Evolutionary conservation across 495 filamentous ascomycete species (phyloP).

Genomic region (Glutinoglossum americanum): DNA sequence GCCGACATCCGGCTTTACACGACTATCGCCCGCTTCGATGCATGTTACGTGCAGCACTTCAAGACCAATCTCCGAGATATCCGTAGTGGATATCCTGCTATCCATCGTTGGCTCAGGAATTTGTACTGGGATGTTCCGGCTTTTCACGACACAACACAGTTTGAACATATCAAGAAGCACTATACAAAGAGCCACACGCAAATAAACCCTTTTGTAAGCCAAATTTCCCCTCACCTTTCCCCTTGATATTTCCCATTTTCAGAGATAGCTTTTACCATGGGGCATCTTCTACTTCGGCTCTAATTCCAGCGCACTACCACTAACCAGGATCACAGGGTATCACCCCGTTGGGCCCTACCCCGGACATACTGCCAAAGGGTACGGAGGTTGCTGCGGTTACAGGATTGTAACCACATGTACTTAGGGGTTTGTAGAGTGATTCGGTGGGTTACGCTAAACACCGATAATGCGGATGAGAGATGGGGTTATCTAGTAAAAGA

Average conservation of each 20-base stretch:
- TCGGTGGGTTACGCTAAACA: too few relatives aligned
- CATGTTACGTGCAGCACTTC: slow-evolving; percentile 45
- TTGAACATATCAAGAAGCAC: slow-evolving; percentile 50
- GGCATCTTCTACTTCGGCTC: too few relatives aligned
- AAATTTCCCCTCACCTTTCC: background rate
- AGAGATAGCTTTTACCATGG: too few relatives aligned
- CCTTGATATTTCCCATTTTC: background rate
- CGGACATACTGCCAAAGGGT: slow-evolving; percentile 37
- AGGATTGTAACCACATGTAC: background rate
- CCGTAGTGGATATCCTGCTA: slow-evolving; percentile 41
- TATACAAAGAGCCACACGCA: slow-evolving; percentile 51
- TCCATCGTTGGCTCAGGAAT: slow-evolving; percentile 46
- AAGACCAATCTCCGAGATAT: slow-evolving; percentile 52
- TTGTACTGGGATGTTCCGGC: slow-evolving; percentile 51
- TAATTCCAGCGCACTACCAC: background rate
- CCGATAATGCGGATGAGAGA: too few relatives aligned
- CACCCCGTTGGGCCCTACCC: slow-evolving; percentile 42
- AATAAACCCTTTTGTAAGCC: slow-evolving; percentile 32
- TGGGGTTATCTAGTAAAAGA: too few relatives aligned
- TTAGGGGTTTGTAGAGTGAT: too few relatives aligned
- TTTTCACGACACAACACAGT: slow-evolving; percentile 49
- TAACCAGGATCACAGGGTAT: slow-evolving; percentile 16
- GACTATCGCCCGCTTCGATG: slow-evolving; percentile 46
- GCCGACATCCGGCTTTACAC: slow-evolving; percentile 44
- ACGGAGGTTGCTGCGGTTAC: slow-evolving; percentile 35